These are phyloP conservation scores for Talaromyces verruculosus DNA, from an alignment of 2,329 filamentous ascomycete species.

Conservation along the genomic window DNA sequence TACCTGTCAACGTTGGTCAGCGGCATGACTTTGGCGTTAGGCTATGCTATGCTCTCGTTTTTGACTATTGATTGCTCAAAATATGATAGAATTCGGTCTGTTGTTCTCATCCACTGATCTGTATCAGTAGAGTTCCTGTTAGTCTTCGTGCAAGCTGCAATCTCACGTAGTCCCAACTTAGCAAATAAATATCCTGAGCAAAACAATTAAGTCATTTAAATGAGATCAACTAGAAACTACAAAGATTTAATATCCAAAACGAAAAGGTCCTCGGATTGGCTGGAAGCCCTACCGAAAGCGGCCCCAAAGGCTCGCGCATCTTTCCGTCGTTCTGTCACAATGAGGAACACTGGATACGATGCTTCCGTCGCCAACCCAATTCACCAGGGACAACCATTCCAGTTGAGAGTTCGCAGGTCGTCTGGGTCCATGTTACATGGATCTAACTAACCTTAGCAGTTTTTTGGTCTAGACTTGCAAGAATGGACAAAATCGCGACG, in stretches of 20 bases:
- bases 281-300: too few species aligned
- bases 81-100: slow-evolving; percentile 12
- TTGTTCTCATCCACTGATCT: too few species aligned
- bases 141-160: too few species aligned
- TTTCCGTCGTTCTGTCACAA: too few species aligned
- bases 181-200: too few species aligned
- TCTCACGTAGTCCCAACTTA: too few species aligned
- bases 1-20: background rate
- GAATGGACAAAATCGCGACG: background rate
- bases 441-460: slow-evolving; percentile 1
- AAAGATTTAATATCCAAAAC: too few species aligned
- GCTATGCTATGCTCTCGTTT: background rate
- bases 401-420: background rate
- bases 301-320: too few species aligned
- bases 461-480: background rate
- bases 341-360: background rate
- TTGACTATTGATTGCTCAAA: background rate
- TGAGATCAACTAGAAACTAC: too few species aligned
- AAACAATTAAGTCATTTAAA: too few species aligned
- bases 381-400: background rate
- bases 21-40: slow-evolving; percentile 6
- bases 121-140: too few species aligned
- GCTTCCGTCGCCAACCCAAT: slow-evolving; percentile 13
- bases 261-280: background rate
- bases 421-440: slow-evolving; percentile 13